These are phyloP conservation scores for Arachis stenosperma DNA, from an alignment of 306 rosid genomes.

Conservation along the genomic window DNA sequence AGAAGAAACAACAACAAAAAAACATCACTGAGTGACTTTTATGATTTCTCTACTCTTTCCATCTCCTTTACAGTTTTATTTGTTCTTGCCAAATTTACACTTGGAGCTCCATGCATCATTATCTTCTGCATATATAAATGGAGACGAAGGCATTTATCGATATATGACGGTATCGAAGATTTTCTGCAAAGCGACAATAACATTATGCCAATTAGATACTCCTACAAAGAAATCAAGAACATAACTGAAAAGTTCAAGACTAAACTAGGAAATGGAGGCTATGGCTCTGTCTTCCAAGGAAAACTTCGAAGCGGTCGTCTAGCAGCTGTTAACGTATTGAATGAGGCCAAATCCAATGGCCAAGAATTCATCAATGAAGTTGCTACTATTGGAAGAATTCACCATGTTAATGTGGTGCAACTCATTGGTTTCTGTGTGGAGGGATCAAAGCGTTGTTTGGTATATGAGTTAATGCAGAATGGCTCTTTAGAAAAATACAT, in stretches of 20 bases:
- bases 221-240: conserved; percentile 32
- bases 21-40: too few species aligned
- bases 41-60: background rate
- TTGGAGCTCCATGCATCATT: conserved; percentile 11
- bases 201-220: conserved; percentile 31
- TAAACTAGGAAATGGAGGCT: conserved; percentile 36
- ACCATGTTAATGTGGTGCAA: conserved; percentile 19
- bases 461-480: conserved; percentile 24
- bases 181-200: conserved; percentile 23
- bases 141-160: conserved; percentile 37
- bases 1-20: too few species aligned
- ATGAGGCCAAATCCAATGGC: conserved; percentile 26
- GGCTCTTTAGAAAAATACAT: conserved; percentile 20
- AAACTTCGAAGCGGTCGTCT: conserved; percentile 33
- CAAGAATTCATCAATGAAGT: conserved; percentile 29
- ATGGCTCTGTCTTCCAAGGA: conserved; percentile 32
- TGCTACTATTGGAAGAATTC: conserved; percentile 25
- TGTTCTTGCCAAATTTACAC: background rate
- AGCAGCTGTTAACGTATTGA: conserved; percentile 34
- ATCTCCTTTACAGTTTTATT: background rate
- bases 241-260: conserved; percentile 14
- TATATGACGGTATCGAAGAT: conserved; percentile 20
- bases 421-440: conserved; percentile 26
- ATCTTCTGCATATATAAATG: conserved; percentile 10
- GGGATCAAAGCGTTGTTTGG: conserved; percentile 30